Evolutionary conservation across 1,284 basidiomycete species (phyloP), one percentile per base, ranked within the genome.

Genomic region (Neolentinus lepideus): DNA sequence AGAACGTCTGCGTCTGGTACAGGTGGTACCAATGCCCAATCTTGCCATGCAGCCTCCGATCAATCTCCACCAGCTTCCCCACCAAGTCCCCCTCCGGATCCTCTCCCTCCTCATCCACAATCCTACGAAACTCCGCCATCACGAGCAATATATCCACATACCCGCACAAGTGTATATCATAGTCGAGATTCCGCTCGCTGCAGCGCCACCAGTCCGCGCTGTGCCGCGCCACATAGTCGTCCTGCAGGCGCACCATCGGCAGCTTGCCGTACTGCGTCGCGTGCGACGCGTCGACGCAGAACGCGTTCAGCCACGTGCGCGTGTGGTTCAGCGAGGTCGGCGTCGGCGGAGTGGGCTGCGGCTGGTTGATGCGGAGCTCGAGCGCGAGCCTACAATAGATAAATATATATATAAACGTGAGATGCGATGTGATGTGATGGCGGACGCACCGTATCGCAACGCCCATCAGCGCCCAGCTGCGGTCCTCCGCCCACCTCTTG

Each of bases 241-340:
- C 80, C 27, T 25, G 22, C 12, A 75, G 67, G 45, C 72, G 71
- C 38, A 85, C 74, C 73, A 84, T 83, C 8, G 83, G 78, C 57
- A 81, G 76, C 63, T 84, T 85, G 22, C 84, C 85, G 65, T 81
- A 84, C 64, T 86, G 83, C 24, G 81, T 81, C 21, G 82, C 77
- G 63, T 80, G 76, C n/a, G 77, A 80, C 10, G 77, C 76, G 63
- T 87, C 85, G 38, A 83, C 75, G 58, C 79, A 81, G 62, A 81
- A 86, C 66, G 82, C 84, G 62, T 80, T 80, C 52, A 86, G 72
- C 85, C 85, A 87, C 8, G 84, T 85, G 55, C 85, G 71, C 16
- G 76, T 79, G 48, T 83, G 74, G 61, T 82, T 81, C 21, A 80
- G 61, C 57, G 74, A 73, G 48, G 45, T 66, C 69, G 14, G 64